Conservation (phyloP, 192 early-diverging fungal genomes). For the Entrophospora sp. region DNA sequence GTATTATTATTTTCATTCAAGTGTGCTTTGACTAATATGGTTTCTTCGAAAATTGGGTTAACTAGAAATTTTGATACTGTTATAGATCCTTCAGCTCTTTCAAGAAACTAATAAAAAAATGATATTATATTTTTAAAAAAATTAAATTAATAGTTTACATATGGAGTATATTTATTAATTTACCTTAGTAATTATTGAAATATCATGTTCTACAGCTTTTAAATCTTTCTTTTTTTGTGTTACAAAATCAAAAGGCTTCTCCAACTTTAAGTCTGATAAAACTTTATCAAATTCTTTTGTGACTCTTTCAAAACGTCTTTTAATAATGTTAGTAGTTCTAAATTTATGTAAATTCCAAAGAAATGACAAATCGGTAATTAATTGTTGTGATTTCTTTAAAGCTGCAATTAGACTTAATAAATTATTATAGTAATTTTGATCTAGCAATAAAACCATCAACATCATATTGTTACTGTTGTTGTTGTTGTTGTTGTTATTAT, state of each 20-base stretch:
- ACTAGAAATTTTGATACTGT: neutral
- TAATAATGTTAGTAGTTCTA: neutral
- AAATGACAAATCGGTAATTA: neutral
- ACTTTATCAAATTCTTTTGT: conserved; percentile 7
- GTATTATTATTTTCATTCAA: conserved; percentile 10
- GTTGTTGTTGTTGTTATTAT: too few relatives aligned
- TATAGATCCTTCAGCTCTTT: neutral
- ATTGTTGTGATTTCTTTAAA: conserved; percentile 9
- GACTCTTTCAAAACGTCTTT: neutral
- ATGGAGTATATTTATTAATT: neutral
- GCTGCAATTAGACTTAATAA: conserved; percentile 2
- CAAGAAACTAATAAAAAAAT: neutral
- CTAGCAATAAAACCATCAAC: too few relatives aligned
- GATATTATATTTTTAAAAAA: neutral
- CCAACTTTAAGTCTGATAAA: neutral
- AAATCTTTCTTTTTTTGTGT: neutral
- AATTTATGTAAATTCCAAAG: conserved; percentile 13
- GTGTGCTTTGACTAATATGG: neutral
- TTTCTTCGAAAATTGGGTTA: conserved; percentile 12
- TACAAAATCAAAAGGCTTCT: neutral
- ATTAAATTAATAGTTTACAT: neutral
- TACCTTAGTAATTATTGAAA: neutral
- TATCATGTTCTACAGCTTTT: neutral
- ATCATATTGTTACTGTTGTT: too few relatives aligned
- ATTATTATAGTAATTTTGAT: conserved; percentile 11